Percentiles rank a stretch among this genome's conserved stretches.
These are phyloP conservation scores for Prorocentrum cordatum DNA, from an alignment of 169 alveolate species.

Conservation along the genomic window DNA sequence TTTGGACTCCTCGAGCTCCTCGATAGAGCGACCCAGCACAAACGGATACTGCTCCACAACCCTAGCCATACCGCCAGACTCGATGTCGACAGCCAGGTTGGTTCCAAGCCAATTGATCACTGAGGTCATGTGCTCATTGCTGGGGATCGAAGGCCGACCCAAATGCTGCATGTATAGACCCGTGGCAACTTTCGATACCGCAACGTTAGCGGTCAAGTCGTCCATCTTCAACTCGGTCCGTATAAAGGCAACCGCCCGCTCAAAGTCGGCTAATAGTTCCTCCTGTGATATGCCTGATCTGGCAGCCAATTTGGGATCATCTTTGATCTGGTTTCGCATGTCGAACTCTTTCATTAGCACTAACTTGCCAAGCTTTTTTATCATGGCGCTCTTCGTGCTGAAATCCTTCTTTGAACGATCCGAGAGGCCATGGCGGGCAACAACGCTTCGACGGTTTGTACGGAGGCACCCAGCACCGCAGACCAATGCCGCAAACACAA, in stretches of 20 bases:
- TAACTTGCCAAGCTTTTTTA: conserved; percentile 27
- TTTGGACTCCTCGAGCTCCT: conserved; percentile 35
- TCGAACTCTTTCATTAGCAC: conserved; percentile 54
- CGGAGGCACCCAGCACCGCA: too few relatives aligned
- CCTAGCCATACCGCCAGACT: not conserved
- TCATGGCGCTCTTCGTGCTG: conserved; percentile 59
- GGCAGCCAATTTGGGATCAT: conserved; percentile 8
- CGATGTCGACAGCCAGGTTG: conserved; percentile 4
- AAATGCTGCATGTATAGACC: conserved; percentile 33
- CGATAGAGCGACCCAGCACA: conserved; percentile 19
- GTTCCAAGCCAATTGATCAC: conserved; percentile 33
- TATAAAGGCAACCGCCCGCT: not conserved
- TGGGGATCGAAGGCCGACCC: conserved; percentile 39
- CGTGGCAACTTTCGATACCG: conserved; percentile 37
- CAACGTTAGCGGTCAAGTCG: conserved; percentile 23
- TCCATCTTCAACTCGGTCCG: conserved; percentile 17
- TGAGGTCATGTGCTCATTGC: conserved; percentile 6
- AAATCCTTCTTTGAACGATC: conserved; percentile 35
- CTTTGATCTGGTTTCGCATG: conserved; percentile 57
- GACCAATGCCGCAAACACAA: too few relatives aligned
- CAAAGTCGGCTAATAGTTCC: conserved; percentile 26
- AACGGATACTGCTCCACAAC: conserved; percentile 47
- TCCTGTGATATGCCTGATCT: not conserved
- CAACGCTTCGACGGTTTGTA: too few relatives aligned
- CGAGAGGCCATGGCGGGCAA: conserved; percentile 6